A percentile compares a stretch with the other conserved stretches of the same genome.
These are phyloP conservation scores for Phoma herbarum DNA, from an alignment of 2,329 filamentous ascomycete genomes.

Conservation along the genomic window DNA sequence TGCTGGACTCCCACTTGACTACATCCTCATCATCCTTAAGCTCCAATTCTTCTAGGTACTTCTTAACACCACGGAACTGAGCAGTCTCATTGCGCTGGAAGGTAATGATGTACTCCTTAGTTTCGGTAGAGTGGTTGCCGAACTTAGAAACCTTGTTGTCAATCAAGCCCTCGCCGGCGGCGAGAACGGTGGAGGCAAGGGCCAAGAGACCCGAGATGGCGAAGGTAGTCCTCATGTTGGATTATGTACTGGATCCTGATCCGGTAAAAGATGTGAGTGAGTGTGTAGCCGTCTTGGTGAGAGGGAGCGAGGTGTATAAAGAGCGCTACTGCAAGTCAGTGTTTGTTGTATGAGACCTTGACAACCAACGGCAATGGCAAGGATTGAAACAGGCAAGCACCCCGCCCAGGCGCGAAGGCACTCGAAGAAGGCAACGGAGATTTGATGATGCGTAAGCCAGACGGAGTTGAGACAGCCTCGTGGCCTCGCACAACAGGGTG, in stretches of 20 bases:
- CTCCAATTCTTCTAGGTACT: conserved; percentile 30
- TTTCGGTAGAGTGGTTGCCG: conserved; percentile 40
- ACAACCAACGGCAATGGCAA: conserved; percentile 24
- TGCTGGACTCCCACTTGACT: conserved; percentile 50
- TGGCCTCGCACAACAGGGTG: conserved; percentile 22
- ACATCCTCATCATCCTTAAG: conserved; percentile 46
- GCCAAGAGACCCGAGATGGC: conserved; percentile 42
- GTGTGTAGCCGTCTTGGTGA: conserved; percentile 17
- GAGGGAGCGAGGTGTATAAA: conserved; percentile 20
- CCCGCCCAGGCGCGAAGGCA: conserved; percentile 26
- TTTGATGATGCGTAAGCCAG: conserved; percentile 21
- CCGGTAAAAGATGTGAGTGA: conserved; percentile 26
- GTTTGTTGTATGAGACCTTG: conserved; percentile 18
- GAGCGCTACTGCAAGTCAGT: conserved; percentile 21
- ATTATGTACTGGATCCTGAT: conserved; percentile 38
- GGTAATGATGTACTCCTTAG: conserved; percentile 43
- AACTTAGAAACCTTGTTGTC: conserved; percentile 27
- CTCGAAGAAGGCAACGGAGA: conserved; percentile 18
- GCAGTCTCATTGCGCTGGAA: conserved; percentile 32
- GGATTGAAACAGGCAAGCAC: conserved; percentile 24
- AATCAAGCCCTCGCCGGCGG: conserved; percentile 40
- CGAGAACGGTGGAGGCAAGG: conserved; percentile 31
- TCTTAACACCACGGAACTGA: conserved; percentile 6
- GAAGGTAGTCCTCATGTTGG: conserved; percentile 45
- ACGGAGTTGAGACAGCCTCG: conserved; percentile 22